Evolutionary conservation across 148 eudicot species (phyloP).

Genomic region (Nepenthes mirabilis): DNA sequence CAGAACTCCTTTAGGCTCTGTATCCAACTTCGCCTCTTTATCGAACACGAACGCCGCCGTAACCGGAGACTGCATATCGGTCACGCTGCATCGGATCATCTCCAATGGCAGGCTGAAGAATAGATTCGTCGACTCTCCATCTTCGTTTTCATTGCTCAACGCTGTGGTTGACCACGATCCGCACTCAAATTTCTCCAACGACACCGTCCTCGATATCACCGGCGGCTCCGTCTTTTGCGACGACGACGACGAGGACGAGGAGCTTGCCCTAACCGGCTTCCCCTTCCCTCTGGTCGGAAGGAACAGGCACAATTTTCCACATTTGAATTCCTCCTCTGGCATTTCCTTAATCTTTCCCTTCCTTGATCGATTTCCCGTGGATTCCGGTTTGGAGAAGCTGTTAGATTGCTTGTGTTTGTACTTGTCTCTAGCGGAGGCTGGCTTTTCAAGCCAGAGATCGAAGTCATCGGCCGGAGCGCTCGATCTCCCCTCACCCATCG

Average conservation of each 20-base stretch:
- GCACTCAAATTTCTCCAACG: conserved; percentile 74
- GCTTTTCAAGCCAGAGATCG: conserved; percentile 37
- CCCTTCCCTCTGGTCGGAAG: conserved; percentile 57
- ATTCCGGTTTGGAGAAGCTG: conserved; percentile 14
- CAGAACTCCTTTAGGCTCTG: conserved; percentile 20
- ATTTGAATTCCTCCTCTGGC: conserved; percentile 47
- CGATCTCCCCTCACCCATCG: conserved; percentile 46
- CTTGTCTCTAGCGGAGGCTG: background rate
- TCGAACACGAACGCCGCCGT: conserved; percentile 66
- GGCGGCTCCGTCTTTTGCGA: conserved; percentile 10
- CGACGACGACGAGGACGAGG: conserved; percentile 13
- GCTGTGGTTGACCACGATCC: conserved; percentile 64
- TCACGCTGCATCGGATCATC: conserved; percentile 41
- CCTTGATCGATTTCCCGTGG: background rate
- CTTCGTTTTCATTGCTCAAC: conserved; percentile 15
- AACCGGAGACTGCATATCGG: conserved; percentile 61
- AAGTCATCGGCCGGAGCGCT: conserved; percentile 40
- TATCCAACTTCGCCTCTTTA: conserved; percentile 14
- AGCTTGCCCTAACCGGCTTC: conserved; percentile 42
- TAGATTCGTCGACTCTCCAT: conserved; percentile 28
- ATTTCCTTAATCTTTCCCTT: conserved; percentile 9
- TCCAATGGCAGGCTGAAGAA: conserved; percentile 74
- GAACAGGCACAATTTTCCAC: conserved; percentile 75
- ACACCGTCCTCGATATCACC: conserved; percentile 51
- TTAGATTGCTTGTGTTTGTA: background rate